These are phyloP conservation scores for Tolypocladium amazonense DNA, from an alignment of 2,329 filamentous ascomycete species.

Conservation along the genomic window DNA sequence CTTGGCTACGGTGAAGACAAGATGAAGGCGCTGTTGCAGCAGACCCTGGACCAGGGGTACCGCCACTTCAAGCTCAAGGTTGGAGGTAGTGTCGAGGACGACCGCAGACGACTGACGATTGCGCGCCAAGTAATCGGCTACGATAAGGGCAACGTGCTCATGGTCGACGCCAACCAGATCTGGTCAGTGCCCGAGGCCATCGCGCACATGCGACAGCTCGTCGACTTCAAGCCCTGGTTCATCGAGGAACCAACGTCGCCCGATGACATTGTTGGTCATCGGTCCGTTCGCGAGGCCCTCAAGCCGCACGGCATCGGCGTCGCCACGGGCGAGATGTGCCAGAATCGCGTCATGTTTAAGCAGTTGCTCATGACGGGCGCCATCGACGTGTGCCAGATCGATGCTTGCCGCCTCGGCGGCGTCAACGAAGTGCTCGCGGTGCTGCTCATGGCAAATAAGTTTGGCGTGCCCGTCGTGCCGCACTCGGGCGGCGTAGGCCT, in stretches of 20 bases:
- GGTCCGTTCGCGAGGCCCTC: constrained; percentile 71
- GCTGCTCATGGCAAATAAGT: constrained; percentile 72
- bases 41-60: constrained; percentile 70
- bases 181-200: constrained; percentile 89
- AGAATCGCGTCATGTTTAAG: constrained; percentile 92
- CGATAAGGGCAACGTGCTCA: constrained; percentile 73
- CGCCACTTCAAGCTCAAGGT: constrained; percentile 89
- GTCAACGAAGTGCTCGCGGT: constrained; percentile 92
- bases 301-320: constrained; percentile 67
- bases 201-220: constrained; percentile 71
- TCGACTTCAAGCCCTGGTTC: constrained; percentile 82
- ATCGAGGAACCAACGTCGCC: constrained; percentile 91
- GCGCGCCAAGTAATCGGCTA: constrained; percentile 73
- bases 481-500: constrained; percentile 84
- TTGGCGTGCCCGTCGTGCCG: constrained; percentile 71
- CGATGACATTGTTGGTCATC: constrained; percentile 83
- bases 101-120: constrained; percentile 59
- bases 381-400: constrained; percentile 82
- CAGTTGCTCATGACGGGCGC: constrained; percentile 72
- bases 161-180: constrained; percentile 90
- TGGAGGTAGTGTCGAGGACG: constrained; percentile 60
- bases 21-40: constrained; percentile 63
- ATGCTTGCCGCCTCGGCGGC: constrained; percentile 80
- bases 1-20: constrained; percentile 84
- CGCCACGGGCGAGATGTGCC: constrained; percentile 90